Conservation (phyloP, 1,284 basidiomycete species). For the Fomitopsis betulina region DNA sequence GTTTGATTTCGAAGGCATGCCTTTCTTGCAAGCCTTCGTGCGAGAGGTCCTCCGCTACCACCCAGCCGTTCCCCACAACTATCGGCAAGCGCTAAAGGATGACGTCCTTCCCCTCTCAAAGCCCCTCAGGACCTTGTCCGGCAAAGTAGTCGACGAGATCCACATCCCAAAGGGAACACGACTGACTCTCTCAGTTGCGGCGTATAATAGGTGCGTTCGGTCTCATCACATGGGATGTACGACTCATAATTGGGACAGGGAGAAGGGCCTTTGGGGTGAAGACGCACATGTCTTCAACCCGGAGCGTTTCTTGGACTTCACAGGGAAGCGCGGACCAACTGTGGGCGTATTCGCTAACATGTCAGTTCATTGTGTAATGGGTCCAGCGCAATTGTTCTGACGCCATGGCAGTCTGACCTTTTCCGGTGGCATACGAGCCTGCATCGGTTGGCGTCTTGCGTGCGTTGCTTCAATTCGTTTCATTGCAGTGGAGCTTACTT, state of each 20-base stretch:
- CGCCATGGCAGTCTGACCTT: constrained; percentile 9
- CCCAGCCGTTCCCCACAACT: constrained; percentile 21
- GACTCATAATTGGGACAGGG: background rate
- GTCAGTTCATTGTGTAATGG: constrained; percentile 19
- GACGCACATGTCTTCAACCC: constrained; percentile 51
- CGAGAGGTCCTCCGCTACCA: constrained; percentile 36
- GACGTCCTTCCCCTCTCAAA: constrained; percentile 30
- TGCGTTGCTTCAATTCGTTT: constrained; percentile 10
- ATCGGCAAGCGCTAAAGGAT: constrained; percentile 22
- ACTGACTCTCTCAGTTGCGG: constrained; percentile 30
- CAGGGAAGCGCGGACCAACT: constrained; percentile 37
- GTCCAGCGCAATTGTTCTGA: background rate
- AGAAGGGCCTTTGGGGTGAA: constrained; percentile 42
- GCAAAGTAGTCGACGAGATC: constrained; percentile 29
- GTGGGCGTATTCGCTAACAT: constrained; percentile 49
- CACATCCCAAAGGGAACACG: constrained; percentile 30
- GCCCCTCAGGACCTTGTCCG: constrained; percentile 23
- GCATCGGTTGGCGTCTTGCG: constrained; percentile 45
- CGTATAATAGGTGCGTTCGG: constrained; percentile 30
- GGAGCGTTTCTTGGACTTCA: constrained; percentile 42
- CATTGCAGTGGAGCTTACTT: background rate
- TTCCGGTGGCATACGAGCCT: constrained; percentile 27
- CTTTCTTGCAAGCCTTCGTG: constrained; percentile 44
- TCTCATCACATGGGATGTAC: background rate
- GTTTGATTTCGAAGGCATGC: constrained; percentile 48